A percentile compares a stretch with the other conserved stretches of the same genome.
Evolutionary conservation across 345 rosid genomes (phyloP).

Genomic region (Populus deltoides): DNA sequence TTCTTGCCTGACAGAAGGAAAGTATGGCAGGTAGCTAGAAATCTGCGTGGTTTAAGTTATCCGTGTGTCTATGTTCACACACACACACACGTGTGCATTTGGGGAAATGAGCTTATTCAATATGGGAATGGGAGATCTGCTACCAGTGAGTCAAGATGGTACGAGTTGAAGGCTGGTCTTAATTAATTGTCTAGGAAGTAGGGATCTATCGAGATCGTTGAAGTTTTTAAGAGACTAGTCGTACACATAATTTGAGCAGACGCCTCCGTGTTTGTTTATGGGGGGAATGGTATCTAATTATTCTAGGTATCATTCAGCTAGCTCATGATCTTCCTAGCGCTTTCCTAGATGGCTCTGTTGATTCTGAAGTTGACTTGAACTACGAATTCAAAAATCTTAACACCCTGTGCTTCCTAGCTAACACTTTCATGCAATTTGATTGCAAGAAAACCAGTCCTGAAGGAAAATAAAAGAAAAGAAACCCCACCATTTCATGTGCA

Average conservation of each 20-base stretch:
- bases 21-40: background rate
- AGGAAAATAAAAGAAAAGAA: background rate
- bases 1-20: background rate
- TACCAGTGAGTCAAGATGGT: background rate
- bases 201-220: background rate
- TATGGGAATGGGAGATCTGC: background rate
- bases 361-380: slow-evolving; percentile 16
- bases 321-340: slow-evolving; percentile 6
- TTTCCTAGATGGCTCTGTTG: slow-evolving; percentile 19
- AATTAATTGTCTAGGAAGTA: background rate
- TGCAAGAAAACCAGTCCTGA: background rate
- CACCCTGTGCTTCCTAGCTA: background rate
- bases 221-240: background rate
- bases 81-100: background rate
- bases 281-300: background rate
- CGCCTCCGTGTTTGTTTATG: background rate
- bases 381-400: background rate
- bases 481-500: too few relatives aligned
- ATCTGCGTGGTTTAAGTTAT: background rate
- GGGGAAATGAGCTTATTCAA: background rate
- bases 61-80: too few relatives aligned
- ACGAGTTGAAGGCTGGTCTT: background rate
- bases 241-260: background rate
- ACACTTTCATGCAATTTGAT: background rate
- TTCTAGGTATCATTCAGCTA: background rate